Conservation (phyloP, 306 rosid species). For the Pterocarpus macrocarpus region DNA sequence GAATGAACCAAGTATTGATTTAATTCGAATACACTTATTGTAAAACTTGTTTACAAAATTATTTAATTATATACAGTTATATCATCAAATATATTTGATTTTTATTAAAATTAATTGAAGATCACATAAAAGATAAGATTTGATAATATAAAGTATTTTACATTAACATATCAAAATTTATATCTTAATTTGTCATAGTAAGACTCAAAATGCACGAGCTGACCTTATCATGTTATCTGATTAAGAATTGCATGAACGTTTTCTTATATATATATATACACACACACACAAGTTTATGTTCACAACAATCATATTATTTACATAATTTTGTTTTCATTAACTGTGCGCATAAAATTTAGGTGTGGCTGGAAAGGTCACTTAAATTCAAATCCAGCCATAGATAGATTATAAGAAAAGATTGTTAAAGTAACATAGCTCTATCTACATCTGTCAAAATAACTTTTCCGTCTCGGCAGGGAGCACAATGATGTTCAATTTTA, state of each 20-base stretch:
- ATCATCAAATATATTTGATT: too few species aligned
- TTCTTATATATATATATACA: neutral
- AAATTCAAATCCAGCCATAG: neutral
- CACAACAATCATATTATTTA: neutral
- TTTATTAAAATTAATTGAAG: too few species aligned
- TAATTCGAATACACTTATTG: too few species aligned
- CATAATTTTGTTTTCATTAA: neutral
- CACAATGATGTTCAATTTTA: constrained; percentile 39
- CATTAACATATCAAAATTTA: too few species aligned
- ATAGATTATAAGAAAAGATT: neutral
- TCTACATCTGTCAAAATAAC: neutral
- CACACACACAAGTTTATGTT: too few species aligned
- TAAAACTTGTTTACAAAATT: too few species aligned
- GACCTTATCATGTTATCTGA: neutral
- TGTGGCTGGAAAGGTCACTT: neutral
- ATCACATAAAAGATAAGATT: too few species aligned
- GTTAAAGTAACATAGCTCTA: neutral
- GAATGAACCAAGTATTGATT: too few species aligned
- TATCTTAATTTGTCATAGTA: too few species aligned
- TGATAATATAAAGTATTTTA: too few species aligned
- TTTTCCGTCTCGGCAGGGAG: constrained; percentile 22
- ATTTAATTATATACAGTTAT: too few species aligned
- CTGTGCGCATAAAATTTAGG: neutral
- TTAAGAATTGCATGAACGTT: neutral
- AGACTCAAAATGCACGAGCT: neutral